Base-by-base conservation (phyloP, 192 early-diverging fungal species). In the Podila epigama region DNA sequence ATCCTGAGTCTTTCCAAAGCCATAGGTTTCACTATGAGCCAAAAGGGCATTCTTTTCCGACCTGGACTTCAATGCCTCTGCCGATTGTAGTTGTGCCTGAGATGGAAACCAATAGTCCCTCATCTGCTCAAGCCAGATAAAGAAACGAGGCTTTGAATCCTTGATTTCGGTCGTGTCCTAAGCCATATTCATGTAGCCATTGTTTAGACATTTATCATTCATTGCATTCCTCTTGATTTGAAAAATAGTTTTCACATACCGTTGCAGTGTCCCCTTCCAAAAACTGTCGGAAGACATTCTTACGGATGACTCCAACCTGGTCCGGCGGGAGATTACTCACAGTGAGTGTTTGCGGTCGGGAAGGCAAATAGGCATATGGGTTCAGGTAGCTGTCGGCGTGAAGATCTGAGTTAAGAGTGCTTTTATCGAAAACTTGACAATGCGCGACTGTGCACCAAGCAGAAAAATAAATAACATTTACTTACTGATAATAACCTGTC, bases 81-180 rank as follows among this genome's bases (percentile, higher is more conserved):
- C 60, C 7, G 64, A 64, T 39, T 75, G 64, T 13, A 75, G 39
- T 13, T 75, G 72, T 0, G 64, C 65, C 6, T 67, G 72, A 13
- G 72, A 68, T 18, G 72, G 72, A 25, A 75, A 75, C 65, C 64
- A 75, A 40, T 75, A 75, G 35, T 75, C 72, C 20, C 58, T 50
- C n/a, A 39, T 34, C 16, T 44, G 32, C 32, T 75, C 72, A 12
- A 75, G 41, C 72, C 64, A 68, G 0, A 75, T 18, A 11, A 75
- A 68, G 6, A 75, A n/a, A 25, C 28, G 37, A n/a, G 42, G 27
- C 33, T 75, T 75, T 5, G 72, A 58, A 25, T 75, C 72, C 22
- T 41, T 63, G 12, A 63, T 60, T 16, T 54, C 65, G 5, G 18
- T 67, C 15, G 71, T 63, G n/a, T 57, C 57, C 70, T 72, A 48